Base-by-base conservation (phyloP, 768 basidiomycete species). In the Phallus indusiatus region DNA sequence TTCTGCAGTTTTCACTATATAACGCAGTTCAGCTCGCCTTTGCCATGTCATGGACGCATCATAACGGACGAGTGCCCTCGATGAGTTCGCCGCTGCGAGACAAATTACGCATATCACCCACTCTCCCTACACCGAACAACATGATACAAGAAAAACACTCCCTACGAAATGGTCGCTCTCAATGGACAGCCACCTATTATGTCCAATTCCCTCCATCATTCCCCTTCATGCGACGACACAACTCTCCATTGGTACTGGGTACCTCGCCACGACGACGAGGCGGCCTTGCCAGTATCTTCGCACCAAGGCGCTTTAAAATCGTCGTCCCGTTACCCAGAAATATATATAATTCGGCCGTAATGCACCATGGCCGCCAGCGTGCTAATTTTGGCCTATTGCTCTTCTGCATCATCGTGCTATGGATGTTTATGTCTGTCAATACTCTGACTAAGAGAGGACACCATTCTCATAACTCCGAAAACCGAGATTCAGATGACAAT, bases 151-250 rank as follows among this genome's bases (percentile, higher is more conserved):
- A 67, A 55, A 67, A 66, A 49, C 64, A 65, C 28, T 49, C 51
- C 46, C 56, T 59, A 33, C 21, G 48, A 47, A 48, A 37, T 34
- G n/a, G 37, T 16, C 57, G 49, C 6, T 52, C 49, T 11, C 49
- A 82, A 18, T 87, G 86, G 85, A 79, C 82, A 55, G 69, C 84
- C 49, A 75, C 80, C 36, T 65, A 88, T 49, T 78, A 79, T 36
- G 62, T 89, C 47, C 77, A 51, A 24, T 34, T 56, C 10, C 54
- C 49, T 33, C 61, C 60, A 60, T 28, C 22, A 33, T 36, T 17
- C 37, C 5, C 47, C 42, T 28, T 36, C 10, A 28, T 55, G 42
- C 42, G 42, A 42, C 42, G 42, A n/a, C 42, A 42, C n/a, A 42
- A 42, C 42, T 42, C 42, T 42, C n/a, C 42, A 42, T n/a, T 42